Evolutionary conservation across 2,329 filamentous ascomycete genomes (phyloP), one percentile per base, ranked within the genome.

Genomic region (Pseudogymnoascus verrucosus): DNA sequence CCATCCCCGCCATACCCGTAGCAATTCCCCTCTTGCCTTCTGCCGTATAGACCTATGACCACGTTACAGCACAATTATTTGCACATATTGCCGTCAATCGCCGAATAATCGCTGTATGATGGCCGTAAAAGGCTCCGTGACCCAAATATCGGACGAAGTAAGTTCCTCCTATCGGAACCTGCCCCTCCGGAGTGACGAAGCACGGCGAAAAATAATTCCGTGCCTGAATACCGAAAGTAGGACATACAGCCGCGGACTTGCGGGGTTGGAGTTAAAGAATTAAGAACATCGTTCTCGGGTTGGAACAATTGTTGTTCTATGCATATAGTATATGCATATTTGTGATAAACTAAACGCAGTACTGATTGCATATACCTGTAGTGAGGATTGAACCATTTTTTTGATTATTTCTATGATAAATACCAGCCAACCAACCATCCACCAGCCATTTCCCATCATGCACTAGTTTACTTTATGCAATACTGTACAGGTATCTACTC

Each of bases 391-490:
- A 57, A 31, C n/a, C 14, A 26, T 31, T 31, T 31, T 57, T 54
- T 34, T 57, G 26, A 34, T 34, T 34, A 26, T 19, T 54, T 54
- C 47, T 57, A 57, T 54, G 26, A 54, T 54, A 31, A 54, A 54
- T 54, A 54, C 26, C 47, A 31, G 14, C n/a, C 26, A 57, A 16
- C 47, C 47, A 31, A 7, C 26, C 47, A 54, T 10, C 47, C 26
- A 57, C 8, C 28, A 31, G 28, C 8, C 28, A 31, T 31, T 57
- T 54, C 8, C 47, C n/a, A 34, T 34, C 47, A 34, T n/a, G 8
- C 47, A 57, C 47, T 57, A 57, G 47, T 57, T 19, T 57, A 57
- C 34, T 57, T 57, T 57, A 57, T 57, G 47, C n/a, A 57, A 10
- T 57, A 57, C 28, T 57, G 10, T 57, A 34, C 47, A 57, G 47